phyloP scores from a whole-genome alignment of 345 rosid genomes.

The Camelina sativa region DNA sequence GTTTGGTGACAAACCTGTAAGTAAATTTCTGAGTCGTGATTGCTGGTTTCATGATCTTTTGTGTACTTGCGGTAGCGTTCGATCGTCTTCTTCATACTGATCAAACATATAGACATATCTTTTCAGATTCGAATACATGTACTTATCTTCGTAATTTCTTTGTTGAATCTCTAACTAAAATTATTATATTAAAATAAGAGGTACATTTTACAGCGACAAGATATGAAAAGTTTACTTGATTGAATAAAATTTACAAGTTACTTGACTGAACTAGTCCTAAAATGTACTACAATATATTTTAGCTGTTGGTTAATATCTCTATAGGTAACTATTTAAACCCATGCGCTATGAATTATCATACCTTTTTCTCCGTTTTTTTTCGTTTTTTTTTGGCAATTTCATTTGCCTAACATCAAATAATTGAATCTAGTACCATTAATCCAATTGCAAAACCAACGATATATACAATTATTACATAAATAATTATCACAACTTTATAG shows the following conservation, averaged over 20 bases:
- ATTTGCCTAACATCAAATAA: constrained; percentile 8
- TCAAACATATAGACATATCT: background rate
- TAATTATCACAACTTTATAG: background rate
- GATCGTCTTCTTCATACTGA: constrained; percentile 52
- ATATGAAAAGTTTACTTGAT: constrained; percentile 4
- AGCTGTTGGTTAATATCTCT: constrained; percentile 19
- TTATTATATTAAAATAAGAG: background rate
- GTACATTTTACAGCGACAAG: constrained; percentile 3
- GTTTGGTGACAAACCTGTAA: constrained; percentile 46
- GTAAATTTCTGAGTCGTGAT: constrained; percentile 38
- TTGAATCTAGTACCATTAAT: constrained; percentile 7
- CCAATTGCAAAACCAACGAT: background rate
- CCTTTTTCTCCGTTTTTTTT: background rate
- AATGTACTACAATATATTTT: constrained; percentile 31
- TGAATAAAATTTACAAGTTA: background rate
- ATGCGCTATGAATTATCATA: constrained; percentile 20
- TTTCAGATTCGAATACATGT: background rate
- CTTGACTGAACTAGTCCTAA: background rate
- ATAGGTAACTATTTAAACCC: constrained; percentile 39
- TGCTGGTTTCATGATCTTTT: constrained; percentile 41
- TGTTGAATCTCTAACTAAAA: background rate
- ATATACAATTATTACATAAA: background rate
- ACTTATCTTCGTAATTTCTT: background rate
- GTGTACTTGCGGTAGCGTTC: constrained; percentile 54
- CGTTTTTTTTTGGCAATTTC: background rate